Base-by-base conservation (phyloP, 495 filamentous ascomycete species). In the Aspergillus panamensis region DNA sequence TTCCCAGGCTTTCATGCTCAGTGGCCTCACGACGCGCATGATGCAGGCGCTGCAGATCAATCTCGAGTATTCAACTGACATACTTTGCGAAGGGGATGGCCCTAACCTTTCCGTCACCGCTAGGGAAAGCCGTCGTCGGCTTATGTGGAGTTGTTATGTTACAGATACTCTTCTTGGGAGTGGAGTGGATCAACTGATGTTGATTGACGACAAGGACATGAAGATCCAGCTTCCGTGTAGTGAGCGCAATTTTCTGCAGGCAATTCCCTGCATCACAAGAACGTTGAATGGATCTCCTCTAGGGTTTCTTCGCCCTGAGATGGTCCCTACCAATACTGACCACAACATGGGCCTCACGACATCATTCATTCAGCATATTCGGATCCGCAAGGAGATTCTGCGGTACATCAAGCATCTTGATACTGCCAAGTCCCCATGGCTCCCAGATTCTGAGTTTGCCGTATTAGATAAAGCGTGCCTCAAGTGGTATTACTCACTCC, bases 91-190 rank as follows among this genome's bases (percentile, higher is more conserved):
- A 13, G 66, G 69, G 10, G 10, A 37, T 7, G 62, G 45, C 6
- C 33, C 51, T 9, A 60, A 63, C 5, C 67, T 59, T 9, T 64
- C 66, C 4, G 54, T 62, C 0, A 64, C 66, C 1, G 66, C 56
- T 20, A 64, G 63, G 25, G 72, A 74, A 52, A 66, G 61, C 8
- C 67, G 72, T 1, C 64, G 72, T n/a, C 62, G 72, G 0, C 53
- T 74, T 10, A 73, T 73, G 67, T 74, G 72, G 72, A 68, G 69
- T 43, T 73, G 70, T 31, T 74, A 73, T 53, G 65, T 74, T 30
- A 67, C 71, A 52, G 72, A 74, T 59, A 64, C 70, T 3, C 68
- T 72, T 8, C 66, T 71, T 7, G 69, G 70, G 6, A 72, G 68
- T 14, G 69, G 69, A 12, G 69, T 72, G 0, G 69, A 72, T 29